Evolutionary conservation across 371 early-diverging fungal species (phyloP).

Genomic region (Phascolomyces articulosus): DNA sequence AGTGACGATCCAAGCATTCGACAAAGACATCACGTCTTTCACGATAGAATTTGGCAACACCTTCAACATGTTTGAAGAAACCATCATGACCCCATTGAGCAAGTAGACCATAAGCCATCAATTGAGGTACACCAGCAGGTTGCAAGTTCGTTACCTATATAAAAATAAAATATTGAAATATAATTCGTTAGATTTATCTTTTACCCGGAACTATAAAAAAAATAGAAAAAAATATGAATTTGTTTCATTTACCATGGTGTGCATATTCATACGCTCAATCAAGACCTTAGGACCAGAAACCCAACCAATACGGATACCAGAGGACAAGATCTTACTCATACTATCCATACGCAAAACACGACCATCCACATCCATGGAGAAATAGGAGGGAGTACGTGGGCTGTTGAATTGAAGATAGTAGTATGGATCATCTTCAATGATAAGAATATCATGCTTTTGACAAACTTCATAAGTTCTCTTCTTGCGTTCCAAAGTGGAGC

Average conservation of each 20-base stretch:
- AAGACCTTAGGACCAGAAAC: conserved; percentile 71
- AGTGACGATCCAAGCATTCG: conserved; percentile 51
- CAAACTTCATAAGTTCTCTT: conserved; percentile 65
- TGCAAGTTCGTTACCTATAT: conserved; percentile 75
- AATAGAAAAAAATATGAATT: no score
- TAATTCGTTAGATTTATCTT: no score
- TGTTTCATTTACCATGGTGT: no score
- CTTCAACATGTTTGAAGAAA: conserved; percentile 65
- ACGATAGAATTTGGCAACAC: conserved; percentile 64
- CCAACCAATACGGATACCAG: conserved; percentile 84
- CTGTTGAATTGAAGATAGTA: conserved; percentile 59
- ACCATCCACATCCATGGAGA: conserved; percentile 78
- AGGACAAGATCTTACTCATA: conserved; percentile 78
- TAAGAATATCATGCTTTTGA: conserved; percentile 63
- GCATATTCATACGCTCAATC: conserved; percentile 71
- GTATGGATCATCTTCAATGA: conserved; percentile 86
- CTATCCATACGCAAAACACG: conserved; percentile 86
- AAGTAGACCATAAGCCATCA: conserved; percentile 64
- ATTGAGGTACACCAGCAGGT: conserved; percentile 77
- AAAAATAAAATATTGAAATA: no score
- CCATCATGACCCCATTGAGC: conserved; percentile 65
- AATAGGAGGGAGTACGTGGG: conserved; percentile 61
- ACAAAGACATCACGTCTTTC: conserved; percentile 69
- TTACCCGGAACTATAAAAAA: no score
- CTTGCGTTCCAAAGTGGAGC: conserved; percentile 65